A percentile compares a stretch with the other conserved stretches of the same genome.
These are phyloP conservation scores for Emmonsiellopsis sp. DNA, from an alignment of 2,329 filamentous ascomycete species.

Conservation along the genomic window DNA sequence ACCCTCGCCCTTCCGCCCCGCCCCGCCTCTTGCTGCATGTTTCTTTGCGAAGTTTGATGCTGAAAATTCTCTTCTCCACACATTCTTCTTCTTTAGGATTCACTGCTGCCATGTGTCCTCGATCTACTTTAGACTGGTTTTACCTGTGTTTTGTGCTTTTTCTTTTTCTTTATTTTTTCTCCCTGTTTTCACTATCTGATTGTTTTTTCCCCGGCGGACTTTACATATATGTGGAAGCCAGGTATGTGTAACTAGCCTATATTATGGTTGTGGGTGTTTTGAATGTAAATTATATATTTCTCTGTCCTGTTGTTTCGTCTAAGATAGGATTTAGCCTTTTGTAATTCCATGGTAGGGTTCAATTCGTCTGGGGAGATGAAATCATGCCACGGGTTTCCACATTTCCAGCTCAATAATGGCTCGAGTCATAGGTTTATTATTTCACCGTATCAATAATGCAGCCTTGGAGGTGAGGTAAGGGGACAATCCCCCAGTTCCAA, in stretches of 20 bases:
- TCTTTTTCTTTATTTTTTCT: neutral
- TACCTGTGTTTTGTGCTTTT: neutral
- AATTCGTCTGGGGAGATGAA: no score
- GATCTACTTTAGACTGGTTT: neutral
- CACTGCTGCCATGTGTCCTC: neutral
- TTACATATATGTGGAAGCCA: neutral
- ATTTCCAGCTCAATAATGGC: no score
- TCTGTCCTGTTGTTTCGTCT: neutral
- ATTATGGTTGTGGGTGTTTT: neutral
- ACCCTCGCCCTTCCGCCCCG: neutral
- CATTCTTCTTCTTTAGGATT: neutral
- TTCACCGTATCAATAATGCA: no score
- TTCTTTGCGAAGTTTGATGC: neutral
- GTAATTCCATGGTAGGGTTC: no score
- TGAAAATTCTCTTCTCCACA: neutral
- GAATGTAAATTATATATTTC: neutral
- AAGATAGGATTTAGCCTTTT: no score
- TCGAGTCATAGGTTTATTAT: no score
- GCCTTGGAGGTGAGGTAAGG: no score
- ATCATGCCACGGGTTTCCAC: no score
- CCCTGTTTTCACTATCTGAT: no score
- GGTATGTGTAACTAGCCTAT: neutral
- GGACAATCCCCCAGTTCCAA: no score
- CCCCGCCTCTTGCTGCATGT: neutral
- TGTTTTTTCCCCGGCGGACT: no score